Base-by-base conservation (phyloP, 805 yeast genomes). In the Nakazawaea peltata region DNA sequence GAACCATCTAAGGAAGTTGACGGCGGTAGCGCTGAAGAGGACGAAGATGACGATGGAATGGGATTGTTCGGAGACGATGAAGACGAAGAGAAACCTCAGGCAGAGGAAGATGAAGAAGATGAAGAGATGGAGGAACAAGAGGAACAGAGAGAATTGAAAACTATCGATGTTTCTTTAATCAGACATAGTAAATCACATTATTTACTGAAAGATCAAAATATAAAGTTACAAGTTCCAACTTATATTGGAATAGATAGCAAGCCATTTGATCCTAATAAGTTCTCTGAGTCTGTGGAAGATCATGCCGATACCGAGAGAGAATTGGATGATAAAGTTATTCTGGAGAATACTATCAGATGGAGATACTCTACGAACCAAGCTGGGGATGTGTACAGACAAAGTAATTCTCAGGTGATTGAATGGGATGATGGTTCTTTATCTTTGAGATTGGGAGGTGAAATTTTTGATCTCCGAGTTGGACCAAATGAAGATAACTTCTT, bases 381-480 rank as follows among this genome's bases (percentile, higher is more conserved):
- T 35, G 78, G 77, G 28, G 86, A 81, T 42, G 75, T 88, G 44
- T 72, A 74, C 49, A 83, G 83, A 47, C 94, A 87, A 54, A 81
- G 94, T 8, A 92, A 92, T 52, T 79, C 96, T 4, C 85, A 88
- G 51, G 76, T 90, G 38, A 71, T 92, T 24, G 82, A 85, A 54
- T 92, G 98, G 98, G 81, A 82, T 37, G 97, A 92, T 57, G 98
- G 98, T 1, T 67, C 85, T 4, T 60, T 77, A 43, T 87, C 97
- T 2, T 63, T 92, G 46, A 88, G 85, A 50, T 61, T 92, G 26
- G 98, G 98, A 22, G 68, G 70, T 31, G 98, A 92, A 57, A 68
- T 80, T 43, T 90, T 88, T 48, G 97, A 90, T 51, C 76, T 85
- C 40, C 65, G 76, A 36, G 59, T 71, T 9, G 74, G 75, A 39